A percentile compares a stretch with the other conserved stretches of the same genome.
phyloP scores from a whole-genome alignment of 2,329 filamentous ascomycete species.

The Fusarium brachygibbosum region DNA sequence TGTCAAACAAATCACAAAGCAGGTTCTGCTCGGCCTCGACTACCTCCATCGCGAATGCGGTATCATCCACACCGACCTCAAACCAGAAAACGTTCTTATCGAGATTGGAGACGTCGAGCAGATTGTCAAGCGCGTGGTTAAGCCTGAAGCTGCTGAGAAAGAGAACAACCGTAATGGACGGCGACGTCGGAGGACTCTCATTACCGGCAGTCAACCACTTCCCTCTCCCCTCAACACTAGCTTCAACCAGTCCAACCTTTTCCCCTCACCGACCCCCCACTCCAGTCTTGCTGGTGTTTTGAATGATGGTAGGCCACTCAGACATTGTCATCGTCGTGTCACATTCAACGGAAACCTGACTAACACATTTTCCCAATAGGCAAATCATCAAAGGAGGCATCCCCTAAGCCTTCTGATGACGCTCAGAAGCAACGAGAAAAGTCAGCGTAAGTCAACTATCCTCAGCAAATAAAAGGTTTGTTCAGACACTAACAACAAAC shows the following conservation, averaged over 20 bases:
- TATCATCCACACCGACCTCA: conserved; percentile 98
- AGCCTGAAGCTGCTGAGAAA: conserved; percentile 80
- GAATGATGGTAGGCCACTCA: conserved; percentile 74
- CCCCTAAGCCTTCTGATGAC: conserved; percentile 68
- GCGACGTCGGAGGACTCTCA: conserved; percentile 89
- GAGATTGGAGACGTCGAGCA: conserved; percentile 99
- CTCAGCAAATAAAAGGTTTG: background rate
- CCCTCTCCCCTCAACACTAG: conserved; percentile 94
- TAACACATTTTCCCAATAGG: conserved; percentile 45
- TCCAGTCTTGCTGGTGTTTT: conserved; percentile 87
- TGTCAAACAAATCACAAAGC: conserved; percentile 98
- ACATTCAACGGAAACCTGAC: background rate
- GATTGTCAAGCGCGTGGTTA: conserved; percentile 96
- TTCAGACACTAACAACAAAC: conserved; percentile 26
- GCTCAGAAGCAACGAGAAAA: conserved; percentile 89
- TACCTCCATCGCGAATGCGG: conserved; percentile 98
- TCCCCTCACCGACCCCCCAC: conserved; percentile 72
- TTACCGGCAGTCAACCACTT: conserved; percentile 95
- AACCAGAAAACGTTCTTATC: conserved; percentile 98
- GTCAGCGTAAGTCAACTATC: conserved; percentile 78
- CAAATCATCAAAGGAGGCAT: conserved; percentile 59
- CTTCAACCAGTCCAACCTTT: conserved; percentile 85
- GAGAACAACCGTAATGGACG: conserved; percentile 94
- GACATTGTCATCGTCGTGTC: background rate
- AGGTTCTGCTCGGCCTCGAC: conserved; percentile 93